Evolutionary conservation across 441 rosid genomes (phyloP).

Genomic region (Aleurites moluccanus): DNA sequence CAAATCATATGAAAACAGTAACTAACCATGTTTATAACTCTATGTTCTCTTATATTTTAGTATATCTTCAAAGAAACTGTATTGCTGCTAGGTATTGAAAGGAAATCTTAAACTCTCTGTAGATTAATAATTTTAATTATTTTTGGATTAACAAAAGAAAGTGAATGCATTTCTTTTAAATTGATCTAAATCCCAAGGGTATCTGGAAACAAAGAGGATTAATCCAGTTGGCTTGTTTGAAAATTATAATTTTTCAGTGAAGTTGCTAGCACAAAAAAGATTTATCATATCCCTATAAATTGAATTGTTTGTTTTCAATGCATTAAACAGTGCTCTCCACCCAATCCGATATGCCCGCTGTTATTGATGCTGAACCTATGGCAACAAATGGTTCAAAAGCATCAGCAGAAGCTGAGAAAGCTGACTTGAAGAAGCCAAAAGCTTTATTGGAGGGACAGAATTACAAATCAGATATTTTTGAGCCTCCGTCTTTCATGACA

Average conservation of each 20-base stretch:
- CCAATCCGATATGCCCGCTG: conserved; percentile 47
- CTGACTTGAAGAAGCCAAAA: conserved; percentile 29
- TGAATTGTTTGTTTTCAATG: conserved; percentile 9
- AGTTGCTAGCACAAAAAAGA: neutral
- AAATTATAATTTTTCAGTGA: neutral
- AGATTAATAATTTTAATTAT: neutral
- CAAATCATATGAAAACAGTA: neutral
- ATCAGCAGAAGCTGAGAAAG: conserved; percentile 27
- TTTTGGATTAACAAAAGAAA: neutral
- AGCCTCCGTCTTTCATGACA: conserved; percentile 68
- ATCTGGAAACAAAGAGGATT: neutral
- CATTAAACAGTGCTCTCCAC: conserved; percentile 54
- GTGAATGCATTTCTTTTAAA: neutral
- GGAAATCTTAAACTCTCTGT: neutral
- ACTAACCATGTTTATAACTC: neutral
- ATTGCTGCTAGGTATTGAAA: neutral
- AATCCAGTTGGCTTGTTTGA: neutral
- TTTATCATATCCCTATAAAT: neutral
- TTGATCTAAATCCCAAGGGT: neutral
- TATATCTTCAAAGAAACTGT: neutral
- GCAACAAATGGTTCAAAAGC: conserved; percentile 34
- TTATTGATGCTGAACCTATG: conserved; percentile 36
- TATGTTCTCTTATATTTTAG: neutral
- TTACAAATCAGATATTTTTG: conserved; percentile 45
- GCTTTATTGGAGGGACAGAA: conserved; percentile 23